Percentiles rank a stretch among this genome's conserved stretches.
Evolutionary conservation across 2,329 filamentous ascomycete species (phyloP).

Genomic region (Epichloe sp.): DNA sequence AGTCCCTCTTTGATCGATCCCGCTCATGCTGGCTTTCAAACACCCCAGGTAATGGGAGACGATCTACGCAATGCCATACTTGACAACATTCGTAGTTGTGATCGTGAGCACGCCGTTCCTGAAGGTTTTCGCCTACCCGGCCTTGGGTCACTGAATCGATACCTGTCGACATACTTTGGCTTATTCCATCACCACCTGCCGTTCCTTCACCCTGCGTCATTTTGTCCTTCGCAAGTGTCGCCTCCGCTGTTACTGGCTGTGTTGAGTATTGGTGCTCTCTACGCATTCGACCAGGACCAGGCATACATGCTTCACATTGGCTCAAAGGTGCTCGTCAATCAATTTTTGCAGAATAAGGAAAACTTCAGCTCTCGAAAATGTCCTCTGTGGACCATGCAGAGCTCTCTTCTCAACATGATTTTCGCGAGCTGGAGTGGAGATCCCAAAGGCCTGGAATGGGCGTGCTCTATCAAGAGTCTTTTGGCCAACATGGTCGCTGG

Average conservation of each 20-base stretch:
- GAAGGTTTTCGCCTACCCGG: slow-evolving; percentile 83
- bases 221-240: slow-evolving; percentile 66
- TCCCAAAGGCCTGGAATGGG: slow-evolving; percentile 94
- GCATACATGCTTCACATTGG: slow-evolving; percentile 96
- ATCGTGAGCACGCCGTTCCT: slow-evolving; percentile 69
- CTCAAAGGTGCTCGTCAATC: slow-evolving; percentile 91
- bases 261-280: slow-evolving; percentile 87
- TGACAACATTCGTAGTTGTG: slow-evolving; percentile 70
- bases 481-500: slow-evolving; percentile 98
- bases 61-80: slow-evolving; percentile 76
- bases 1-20: slow-evolving; percentile 58
- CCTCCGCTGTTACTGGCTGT: slow-evolving; percentile 78
- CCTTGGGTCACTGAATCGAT: slow-evolving; percentile 72
- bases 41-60: slow-evolving; percentile 72
- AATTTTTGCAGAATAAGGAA: slow-evolving; percentile 95
- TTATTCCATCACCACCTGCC: slow-evolving; percentile 94
- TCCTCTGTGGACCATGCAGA: slow-evolving; percentile 96
- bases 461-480: slow-evolving; percentile 95
- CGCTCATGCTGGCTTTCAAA: slow-evolving; percentile 52
- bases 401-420: slow-evolving; percentile 93
- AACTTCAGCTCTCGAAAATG: slow-evolving; percentile 98
- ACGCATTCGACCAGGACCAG: slow-evolving; percentile 93
- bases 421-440: slow-evolving; percentile 99
- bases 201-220: slow-evolving; percentile 87
- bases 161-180: slow-evolving; percentile 91